A percentile compares a stretch with the other conserved stretches of the same genome.
These are phyloP conservation scores for Neofusicoccum laricinum DNA, from an alignment of 2,329 filamentous ascomycete genomes.

Conservation along the genomic window DNA sequence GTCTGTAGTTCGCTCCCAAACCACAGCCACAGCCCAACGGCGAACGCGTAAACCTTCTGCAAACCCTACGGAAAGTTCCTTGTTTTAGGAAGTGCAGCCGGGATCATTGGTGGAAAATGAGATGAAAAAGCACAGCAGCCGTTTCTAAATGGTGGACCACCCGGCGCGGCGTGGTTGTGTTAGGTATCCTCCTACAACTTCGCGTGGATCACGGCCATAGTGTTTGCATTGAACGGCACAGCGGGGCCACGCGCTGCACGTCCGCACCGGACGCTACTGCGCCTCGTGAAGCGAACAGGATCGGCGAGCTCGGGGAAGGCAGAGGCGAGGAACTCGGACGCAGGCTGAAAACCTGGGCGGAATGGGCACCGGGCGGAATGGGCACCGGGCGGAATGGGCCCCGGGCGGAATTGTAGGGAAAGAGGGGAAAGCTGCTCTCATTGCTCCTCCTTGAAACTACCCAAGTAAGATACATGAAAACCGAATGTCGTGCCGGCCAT, in stretches of 20 bases:
- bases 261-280: not conserved
- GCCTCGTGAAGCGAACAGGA: constrained; percentile 1
- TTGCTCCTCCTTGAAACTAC: constrained; percentile 12
- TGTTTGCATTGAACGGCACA: constrained; percentile 8
- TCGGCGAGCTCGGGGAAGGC: constrained; percentile 4
- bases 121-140: not conserved
- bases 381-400: not conserved
- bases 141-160: constrained; percentile 9
- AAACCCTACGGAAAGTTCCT: not conserved
- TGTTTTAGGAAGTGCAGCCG: not conserved
- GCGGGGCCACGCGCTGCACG: not conserved
- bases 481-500: constrained; percentile 3
- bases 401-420: not conserved
- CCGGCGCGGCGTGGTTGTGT: not conserved
- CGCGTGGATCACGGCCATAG: constrained; percentile 12
- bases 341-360: not conserved
- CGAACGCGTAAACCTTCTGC: constrained; percentile 7
- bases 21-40: not conserved
- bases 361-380: too few relatives aligned
- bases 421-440: constrained; percentile 1
- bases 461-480: constrained; percentile 15
- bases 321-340: not conserved
- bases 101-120: constrained; percentile 8
- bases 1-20: not conserved
- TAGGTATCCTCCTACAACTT: constrained; percentile 1